Evolutionary conservation across 345 rosid genomes (phyloP).

Genomic region (Brassica nigra): DNA sequence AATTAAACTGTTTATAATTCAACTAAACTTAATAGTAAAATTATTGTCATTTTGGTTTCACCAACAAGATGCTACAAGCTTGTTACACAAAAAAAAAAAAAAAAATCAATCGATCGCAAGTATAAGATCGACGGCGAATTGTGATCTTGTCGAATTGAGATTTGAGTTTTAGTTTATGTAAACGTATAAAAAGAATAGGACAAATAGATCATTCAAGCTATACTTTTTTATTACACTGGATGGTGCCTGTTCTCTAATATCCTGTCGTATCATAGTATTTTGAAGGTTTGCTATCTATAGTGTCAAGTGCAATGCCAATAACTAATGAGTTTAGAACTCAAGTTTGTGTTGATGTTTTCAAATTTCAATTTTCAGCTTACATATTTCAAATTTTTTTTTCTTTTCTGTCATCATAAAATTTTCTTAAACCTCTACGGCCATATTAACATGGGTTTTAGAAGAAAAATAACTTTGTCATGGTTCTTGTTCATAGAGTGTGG

Average conservation of each 20-base stretch:
- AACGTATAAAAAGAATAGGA: neutral
- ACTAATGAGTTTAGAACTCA: neutral
- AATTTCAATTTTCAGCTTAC: neutral
- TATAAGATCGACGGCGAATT: neutral
- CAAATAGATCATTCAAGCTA: neutral
- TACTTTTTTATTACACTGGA: neutral
- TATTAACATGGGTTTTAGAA: neutral
- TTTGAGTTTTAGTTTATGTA: neutral
- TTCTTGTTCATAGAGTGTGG: neutral
- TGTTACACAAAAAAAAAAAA: neutral
- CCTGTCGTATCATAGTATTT: neutral
- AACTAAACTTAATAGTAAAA: neutral
- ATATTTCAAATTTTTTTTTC: neutral
- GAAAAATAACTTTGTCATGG: neutral
- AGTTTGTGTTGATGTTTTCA: neutral
- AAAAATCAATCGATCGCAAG: neutral
- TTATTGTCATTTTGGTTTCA: neutral
- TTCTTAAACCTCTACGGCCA: neutral
- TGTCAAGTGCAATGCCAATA: neutral
- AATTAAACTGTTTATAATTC: neutral
- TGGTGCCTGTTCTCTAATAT: neutral
- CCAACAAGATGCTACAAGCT: neutral
- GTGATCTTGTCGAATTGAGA: neutral
- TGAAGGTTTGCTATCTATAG: neutral
- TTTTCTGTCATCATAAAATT: neutral